Base-by-base conservation (phyloP, 2,329 filamentous ascomycete genomes). In the Hypomyces perniciosus region DNA sequence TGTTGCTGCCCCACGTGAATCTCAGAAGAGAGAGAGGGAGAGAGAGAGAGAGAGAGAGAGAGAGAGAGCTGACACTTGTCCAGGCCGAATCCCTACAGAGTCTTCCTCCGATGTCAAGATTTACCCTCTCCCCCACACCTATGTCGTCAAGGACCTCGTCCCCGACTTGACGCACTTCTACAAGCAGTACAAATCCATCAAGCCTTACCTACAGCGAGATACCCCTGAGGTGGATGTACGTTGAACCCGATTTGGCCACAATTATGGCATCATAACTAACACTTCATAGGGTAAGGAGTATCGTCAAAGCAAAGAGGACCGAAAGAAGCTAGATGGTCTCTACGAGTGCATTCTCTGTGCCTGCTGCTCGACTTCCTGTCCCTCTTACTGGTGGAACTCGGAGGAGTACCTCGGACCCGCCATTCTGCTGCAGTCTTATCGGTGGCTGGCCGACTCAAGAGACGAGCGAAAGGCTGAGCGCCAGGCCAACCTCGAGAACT, bases 141-240 rank as follows among this genome's bases (percentile, higher is more conserved):
- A 96, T 74, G 89, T 99, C 62, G 91, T 99, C 75, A 99, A 97
- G 83, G 93, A 99, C 70, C 84, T 99, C 56, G 93, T 99, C 33
- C 92, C 93, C 53, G 93, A 99, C 69, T 78, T 99, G 76, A 99
- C 93, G 56, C 88, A 93, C 67, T 97, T 99, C 78, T 99, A 99
- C 84, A 97, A 97, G 82, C 93, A 99, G 80, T 99, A 99, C 83
- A 96, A 96, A 76, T 96, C 91, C 12, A 96, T 99, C 76, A 95
- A 97, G 84, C 93, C 93, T 40, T 99, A 96, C 72, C 84, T 99
- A 48, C 93, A 97, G 78, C 84, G 90, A 66, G 86, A 91, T 57
- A 93, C 89, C 29, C 86, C 88, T 50, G 76, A 89, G 40, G 82
- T 84, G 60, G 88, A 96, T 68, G 89, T 95, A 80, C 69, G 86